Evolutionary conservation across 1,139 yeast species (phyloP).

Genomic region (Hyphopichia wangnamkhiaoensis): DNA sequence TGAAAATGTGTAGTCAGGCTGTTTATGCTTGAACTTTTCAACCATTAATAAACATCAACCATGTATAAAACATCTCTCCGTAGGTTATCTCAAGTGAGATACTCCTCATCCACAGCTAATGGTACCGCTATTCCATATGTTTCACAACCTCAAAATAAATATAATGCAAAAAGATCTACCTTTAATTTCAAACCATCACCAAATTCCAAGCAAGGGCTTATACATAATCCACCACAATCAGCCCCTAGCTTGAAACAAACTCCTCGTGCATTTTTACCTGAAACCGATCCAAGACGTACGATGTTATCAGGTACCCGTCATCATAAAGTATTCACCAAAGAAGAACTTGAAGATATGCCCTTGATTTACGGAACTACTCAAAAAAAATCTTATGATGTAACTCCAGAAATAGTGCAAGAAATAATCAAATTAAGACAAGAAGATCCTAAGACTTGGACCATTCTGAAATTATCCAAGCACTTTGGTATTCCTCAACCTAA

Average conservation of each 20-base stretch:
- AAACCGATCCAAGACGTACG: constrained; percentile 56
- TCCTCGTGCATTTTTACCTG: constrained; percentile 74
- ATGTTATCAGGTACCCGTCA: constrained; percentile 17
- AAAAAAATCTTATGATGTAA: constrained; percentile 58
- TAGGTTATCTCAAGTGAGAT: constrained; percentile 9
- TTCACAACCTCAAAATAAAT: constrained; percentile 40
- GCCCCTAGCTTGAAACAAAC: constrained; percentile 44
- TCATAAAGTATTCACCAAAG: constrained; percentile 27
- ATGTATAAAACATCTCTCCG: constrained; percentile 17
- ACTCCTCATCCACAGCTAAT: neutral
- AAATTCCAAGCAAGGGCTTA: constrained; percentile 33
- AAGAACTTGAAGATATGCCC: constrained; percentile 58
- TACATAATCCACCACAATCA: constrained; percentile 41
- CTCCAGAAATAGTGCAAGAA: constrained; percentile 60
- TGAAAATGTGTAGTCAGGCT: neutral
- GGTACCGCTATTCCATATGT: constrained; percentile 28
- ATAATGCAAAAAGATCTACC: constrained; percentile 39
- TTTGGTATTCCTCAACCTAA: constrained; percentile 41
- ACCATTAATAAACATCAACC: neutral
- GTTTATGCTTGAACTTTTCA: neutral
- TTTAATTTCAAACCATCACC: constrained; percentile 46
- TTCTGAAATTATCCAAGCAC: constrained; percentile 65
- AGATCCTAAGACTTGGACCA: constrained; percentile 68
- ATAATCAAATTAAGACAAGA: constrained; percentile 60
- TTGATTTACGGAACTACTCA: constrained; percentile 36